Conservation (phyloP, 805 yeast species). For the Saccharomycopsis amapae region DNA sequence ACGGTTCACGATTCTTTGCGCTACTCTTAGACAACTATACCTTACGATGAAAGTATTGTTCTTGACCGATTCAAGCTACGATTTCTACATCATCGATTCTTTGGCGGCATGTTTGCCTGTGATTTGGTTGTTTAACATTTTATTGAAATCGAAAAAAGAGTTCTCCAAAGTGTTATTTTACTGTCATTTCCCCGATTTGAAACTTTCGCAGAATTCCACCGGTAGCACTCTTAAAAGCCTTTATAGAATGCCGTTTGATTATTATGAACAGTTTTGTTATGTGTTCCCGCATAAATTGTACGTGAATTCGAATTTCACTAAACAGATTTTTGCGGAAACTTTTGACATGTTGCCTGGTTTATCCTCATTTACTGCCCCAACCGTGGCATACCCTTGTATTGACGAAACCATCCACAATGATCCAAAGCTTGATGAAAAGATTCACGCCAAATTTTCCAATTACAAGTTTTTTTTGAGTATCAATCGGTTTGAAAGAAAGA, state of each 20-base stretch:
- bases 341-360: constrained; percentile 37
- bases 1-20: constrained; percentile 70
- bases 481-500: constrained; percentile 84
- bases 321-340: constrained; percentile 54
- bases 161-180: constrained; percentile 64
- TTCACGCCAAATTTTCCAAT: constrained; percentile 1
- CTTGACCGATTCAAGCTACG: constrained; percentile 46
- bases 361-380: constrained; percentile 23
- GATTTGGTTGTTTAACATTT: constrained; percentile 28
- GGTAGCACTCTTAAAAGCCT: constrained; percentile 40
- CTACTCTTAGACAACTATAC: constrained; percentile 75
- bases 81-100: constrained; percentile 81
- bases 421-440: background rate
- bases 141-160: constrained; percentile 39
- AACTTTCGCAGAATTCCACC: constrained; percentile 48
- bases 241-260: constrained; percentile 79
- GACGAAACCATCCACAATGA: constrained; percentile 30
- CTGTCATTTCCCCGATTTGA: constrained; percentile 94
- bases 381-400: constrained; percentile 56
- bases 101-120: constrained; percentile 73
- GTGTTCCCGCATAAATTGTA: constrained; percentile 68
- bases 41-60: constrained; percentile 42
- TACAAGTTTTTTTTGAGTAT: constrained; percentile 55
- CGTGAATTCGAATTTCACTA: constrained; percentile 86
- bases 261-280: constrained; percentile 76